Base-by-base conservation (phyloP, 352 stramenopile species). In the Pythium aquatile region DNA sequence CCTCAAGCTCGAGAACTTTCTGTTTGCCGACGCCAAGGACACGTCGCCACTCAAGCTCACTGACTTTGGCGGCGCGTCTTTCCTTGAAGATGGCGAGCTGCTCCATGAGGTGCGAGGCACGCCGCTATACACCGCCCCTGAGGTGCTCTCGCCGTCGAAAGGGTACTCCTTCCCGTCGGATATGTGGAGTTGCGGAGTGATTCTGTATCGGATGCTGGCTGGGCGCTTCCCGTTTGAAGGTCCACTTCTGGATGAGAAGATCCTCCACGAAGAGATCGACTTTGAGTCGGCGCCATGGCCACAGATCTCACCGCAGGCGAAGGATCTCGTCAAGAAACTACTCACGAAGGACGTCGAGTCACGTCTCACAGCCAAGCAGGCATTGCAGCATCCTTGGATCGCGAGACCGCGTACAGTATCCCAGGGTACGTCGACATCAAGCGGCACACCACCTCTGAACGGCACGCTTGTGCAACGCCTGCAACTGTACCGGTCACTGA, bases 1-100 rank as follows among this genome's bases (percentile, higher is more conserved):
- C 48, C 68, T 93, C 35, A 93, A 93, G 59, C 81, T 93, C 37
- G 83, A 91, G 65, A 93, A 93, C 66, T 93, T 93, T 30, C 49
- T 93, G 24, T 91, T 91, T 59, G 83, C 81, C 8, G 83, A 91
- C 58, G 48, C 46, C 3, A 74, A 78, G 20, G 71, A 84, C 9
- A 73, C 75, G 24, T 90, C 81, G 48, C 81, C 83, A 14, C 74
- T 93, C 49, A 93, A 93, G 60, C 67, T 93, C 26, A 93, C 81
- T 11, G 83, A 93, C 68, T 93, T 93, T 67, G 83, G 83, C 39
- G 81, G 83, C 46, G 81, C 83, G 14, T 71, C 77, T 9, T 93
- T 91, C 54, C 51, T 92, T 2, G 17, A 42, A 13, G 69, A 83
- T 17, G 63, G 56, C 13, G 68, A 84, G 17, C 54, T 70, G 48